A percentile compares a stretch with the other conserved stretches of the same genome.
Conservation (phyloP, 345 rosid species). For the Cardiospermum halicacabum region DNA sequence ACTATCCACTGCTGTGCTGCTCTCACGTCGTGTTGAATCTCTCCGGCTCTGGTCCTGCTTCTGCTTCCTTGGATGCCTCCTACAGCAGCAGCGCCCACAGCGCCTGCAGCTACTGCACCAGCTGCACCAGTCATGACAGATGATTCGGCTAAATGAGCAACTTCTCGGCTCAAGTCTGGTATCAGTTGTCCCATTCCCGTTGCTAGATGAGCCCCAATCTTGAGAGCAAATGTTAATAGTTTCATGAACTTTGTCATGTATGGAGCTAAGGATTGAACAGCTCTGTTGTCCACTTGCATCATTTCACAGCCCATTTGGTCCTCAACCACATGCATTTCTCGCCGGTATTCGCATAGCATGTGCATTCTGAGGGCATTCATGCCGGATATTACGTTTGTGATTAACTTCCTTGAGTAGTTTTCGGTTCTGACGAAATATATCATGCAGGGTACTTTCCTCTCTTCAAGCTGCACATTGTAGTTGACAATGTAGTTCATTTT, state of each 20-base stretch:
- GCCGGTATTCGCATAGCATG: conserved; percentile 83
- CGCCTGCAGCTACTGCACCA: conserved; percentile 68
- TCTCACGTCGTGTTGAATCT: conserved; percentile 60
- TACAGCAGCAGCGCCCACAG: conserved; percentile 56
- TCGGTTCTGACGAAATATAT: conserved; percentile 74
- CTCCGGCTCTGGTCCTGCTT: conserved; percentile 38
- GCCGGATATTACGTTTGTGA: conserved; percentile 73
- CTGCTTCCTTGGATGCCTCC: conserved; percentile 33
- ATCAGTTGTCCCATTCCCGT: conserved; percentile 91
- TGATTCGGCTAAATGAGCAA: conserved; percentile 64
- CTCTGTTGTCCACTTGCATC: conserved; percentile 82
- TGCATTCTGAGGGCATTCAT: conserved; percentile 79
- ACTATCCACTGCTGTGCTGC: conserved; percentile 91
- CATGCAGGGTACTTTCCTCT: conserved; percentile 90
- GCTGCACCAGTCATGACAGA: conserved; percentile 68
- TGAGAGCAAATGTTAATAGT: conserved; percentile 74
- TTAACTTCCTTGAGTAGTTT: conserved; percentile 78
- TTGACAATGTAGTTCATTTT: conserved; percentile 86
- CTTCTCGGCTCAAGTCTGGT: conserved; percentile 87
- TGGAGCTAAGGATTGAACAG: conserved; percentile 72
- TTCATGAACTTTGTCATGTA: conserved; percentile 85
- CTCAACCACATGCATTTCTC: conserved; percentile 90
- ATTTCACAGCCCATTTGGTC: conserved; percentile 85
- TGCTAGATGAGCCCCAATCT: conserved; percentile 92
- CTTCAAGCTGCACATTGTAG: conserved; percentile 79